Evolutionary conservation across 805 yeast genomes (phyloP).

Genomic region (Cyberlindnera xylosilytica): DNA sequence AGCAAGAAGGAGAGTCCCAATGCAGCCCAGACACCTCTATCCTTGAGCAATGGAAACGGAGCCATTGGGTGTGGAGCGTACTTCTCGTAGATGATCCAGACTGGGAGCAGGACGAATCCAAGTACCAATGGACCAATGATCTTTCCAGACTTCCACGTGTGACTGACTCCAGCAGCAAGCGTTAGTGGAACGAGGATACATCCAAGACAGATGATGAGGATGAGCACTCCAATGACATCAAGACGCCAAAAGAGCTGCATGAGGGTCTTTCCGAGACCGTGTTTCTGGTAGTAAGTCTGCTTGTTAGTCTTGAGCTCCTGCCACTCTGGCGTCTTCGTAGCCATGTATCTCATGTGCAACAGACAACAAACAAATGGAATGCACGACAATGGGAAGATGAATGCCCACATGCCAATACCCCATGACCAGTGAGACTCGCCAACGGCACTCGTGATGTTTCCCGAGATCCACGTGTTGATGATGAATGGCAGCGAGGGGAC

Average conservation of each 20-base stretch:
- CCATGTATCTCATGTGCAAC: constrained; percentile 54
- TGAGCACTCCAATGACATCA: constrained; percentile 60
- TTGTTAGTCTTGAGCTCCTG: constrained; percentile 34
- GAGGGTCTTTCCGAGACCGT: constrained; percentile 30
- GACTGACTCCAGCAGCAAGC: constrained; percentile 60
- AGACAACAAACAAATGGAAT: constrained; percentile 56
- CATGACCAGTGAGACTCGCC: constrained; percentile 52
- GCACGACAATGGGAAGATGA: constrained; percentile 62
- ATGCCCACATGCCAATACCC: constrained; percentile 82
- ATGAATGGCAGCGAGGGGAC: constrained; percentile 70
- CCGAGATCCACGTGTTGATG: constrained; percentile 76
- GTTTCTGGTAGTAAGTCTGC: constrained; percentile 35
- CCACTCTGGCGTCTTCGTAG: constrained; percentile 51
- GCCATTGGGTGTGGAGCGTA: constrained; percentile 57
- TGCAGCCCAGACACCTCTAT: constrained; percentile 74
- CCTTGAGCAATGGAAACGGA: constrained; percentile 58
- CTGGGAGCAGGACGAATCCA: constrained; percentile 59
- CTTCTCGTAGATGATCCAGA: constrained; percentile 58
- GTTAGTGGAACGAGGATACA: constrained; percentile 71
- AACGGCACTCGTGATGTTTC: constrained; percentile 45
- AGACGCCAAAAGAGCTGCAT: constrained; percentile 54
- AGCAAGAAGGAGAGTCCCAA: constrained; percentile 53
- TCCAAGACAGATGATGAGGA: constrained; percentile 55
- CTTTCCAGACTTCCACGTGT: constrained; percentile 58
- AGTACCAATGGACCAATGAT: constrained; percentile 68